Percentiles rank a stretch among this genome's conserved stretches.
Evolutionary conservation across 2,329 filamentous ascomycete species (phyloP).

Genomic region (Ophiocordyceps polyrhachis-furcata): DNA sequence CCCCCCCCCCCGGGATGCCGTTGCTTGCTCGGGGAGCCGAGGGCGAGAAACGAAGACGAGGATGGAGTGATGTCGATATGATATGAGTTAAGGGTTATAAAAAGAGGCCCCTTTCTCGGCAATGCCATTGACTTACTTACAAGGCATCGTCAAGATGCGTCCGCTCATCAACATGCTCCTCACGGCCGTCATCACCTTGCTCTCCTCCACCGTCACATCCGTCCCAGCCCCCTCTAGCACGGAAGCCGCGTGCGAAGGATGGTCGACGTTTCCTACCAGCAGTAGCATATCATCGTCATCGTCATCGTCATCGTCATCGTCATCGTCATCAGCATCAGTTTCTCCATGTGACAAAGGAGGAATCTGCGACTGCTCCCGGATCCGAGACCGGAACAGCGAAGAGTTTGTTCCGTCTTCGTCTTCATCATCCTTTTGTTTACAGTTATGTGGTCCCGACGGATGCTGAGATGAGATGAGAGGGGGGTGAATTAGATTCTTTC

Average conservation of each 20-base stretch:
- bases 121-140: neutral
- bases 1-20: no score
- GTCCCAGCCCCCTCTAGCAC: neutral
- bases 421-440: no score
- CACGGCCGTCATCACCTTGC: neutral
- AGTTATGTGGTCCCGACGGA: no score
- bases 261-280: neutral
- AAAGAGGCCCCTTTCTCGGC: neutral
- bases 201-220: neutral
- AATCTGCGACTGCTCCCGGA: constrained; percentile 11
- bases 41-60: neutral
- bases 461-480: neutral
- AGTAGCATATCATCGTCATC: neutral
- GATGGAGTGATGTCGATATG: neutral
- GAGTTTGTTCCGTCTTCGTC: no score
- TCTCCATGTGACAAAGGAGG: constrained; percentile 6
- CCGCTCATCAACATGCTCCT: neutral
- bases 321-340: neutral
- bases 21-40: neutral
- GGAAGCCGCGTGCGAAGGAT: neutral
- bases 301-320: neutral
- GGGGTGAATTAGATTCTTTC: constrained; percentile 11
- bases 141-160: neutral
- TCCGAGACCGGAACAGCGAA: constrained; percentile 10
- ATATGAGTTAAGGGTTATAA: neutral